phyloP scores from a whole-genome alignment of 73 alveolate species.

The Symbiodinium pilosum region DNA sequence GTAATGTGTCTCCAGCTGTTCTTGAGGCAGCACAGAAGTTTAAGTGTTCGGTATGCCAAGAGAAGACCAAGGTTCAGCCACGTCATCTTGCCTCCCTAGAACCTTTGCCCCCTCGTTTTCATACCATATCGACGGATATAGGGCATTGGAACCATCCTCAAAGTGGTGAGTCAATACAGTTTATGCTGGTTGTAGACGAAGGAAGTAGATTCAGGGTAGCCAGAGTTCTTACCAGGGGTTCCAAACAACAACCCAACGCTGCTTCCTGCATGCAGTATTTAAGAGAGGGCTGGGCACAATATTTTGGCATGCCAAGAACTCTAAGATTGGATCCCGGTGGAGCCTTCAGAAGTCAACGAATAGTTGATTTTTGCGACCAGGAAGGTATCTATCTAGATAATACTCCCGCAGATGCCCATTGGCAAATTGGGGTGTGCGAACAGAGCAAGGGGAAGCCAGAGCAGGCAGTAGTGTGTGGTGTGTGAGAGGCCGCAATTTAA shows the following conservation, averaged over 20 bases:
- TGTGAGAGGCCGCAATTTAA: background rate
- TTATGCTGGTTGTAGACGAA: no score
- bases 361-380: background rate
- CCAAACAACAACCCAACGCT: background rate
- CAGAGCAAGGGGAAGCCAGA: background rate
- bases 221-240: background rate
- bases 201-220: background rate
- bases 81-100: no score
- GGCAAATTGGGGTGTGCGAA: background rate
- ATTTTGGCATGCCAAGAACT: background rate
- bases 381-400: background rate
- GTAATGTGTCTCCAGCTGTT: background rate
- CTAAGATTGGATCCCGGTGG: slow-evolving; percentile 26
- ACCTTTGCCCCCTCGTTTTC: no score
- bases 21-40: background rate
- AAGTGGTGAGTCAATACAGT: no score
- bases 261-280: background rate
- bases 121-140: no score
- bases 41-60: background rate
- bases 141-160: no score
- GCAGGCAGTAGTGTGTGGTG: background rate
- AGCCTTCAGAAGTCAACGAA: slow-evolving; percentile 4
- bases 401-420: slow-evolving; percentile 2
- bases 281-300: background rate
- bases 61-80: no score